phyloP scores from a whole-genome alignment of 2,329 filamentous ascomycete species.

The Pestalotiopsis sp. region DNA sequence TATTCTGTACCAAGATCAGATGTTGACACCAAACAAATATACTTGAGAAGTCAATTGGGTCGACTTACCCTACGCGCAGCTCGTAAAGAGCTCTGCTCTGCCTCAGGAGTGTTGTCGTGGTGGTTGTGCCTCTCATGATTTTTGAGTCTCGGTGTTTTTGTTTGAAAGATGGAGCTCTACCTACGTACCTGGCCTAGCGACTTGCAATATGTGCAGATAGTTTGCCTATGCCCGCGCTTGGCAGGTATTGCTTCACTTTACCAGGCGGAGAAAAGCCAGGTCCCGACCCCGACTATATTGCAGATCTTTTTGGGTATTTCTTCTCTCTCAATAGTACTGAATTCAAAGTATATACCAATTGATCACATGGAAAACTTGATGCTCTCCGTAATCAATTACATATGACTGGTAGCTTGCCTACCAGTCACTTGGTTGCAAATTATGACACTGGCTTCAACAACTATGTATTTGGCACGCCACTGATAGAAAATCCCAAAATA shows the following conservation, averaged over 20 bases:
- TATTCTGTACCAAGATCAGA: neutral
- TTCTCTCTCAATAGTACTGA: no score
- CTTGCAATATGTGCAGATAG: neutral
- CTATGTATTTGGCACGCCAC: no score
- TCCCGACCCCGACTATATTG: neutral
- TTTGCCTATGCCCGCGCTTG: neutral
- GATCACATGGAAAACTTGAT: no score
- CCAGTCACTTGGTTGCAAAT: no score
- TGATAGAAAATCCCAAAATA: no score
- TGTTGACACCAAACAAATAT: neutral
- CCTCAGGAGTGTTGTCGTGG: constrained; percentile 1
- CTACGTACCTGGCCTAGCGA: neutral
- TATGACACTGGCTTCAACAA: no score
- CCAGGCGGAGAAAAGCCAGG: neutral
- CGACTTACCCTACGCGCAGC: constrained; percentile 8
- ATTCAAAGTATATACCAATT: no score
- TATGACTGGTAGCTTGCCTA: no score
- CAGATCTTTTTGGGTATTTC: no score
- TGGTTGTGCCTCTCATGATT: constrained; percentile 6
- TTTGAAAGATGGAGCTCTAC: neutral
- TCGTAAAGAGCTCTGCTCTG: constrained; percentile 4
- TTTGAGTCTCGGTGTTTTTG: neutral
- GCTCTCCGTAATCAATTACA: no score
- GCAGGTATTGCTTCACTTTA: neutral
- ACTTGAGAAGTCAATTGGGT: constrained; percentile 1